Base-by-base conservation (phyloP, 768 basidiomycete genomes). In the Termitomyces titanicus region DNA sequence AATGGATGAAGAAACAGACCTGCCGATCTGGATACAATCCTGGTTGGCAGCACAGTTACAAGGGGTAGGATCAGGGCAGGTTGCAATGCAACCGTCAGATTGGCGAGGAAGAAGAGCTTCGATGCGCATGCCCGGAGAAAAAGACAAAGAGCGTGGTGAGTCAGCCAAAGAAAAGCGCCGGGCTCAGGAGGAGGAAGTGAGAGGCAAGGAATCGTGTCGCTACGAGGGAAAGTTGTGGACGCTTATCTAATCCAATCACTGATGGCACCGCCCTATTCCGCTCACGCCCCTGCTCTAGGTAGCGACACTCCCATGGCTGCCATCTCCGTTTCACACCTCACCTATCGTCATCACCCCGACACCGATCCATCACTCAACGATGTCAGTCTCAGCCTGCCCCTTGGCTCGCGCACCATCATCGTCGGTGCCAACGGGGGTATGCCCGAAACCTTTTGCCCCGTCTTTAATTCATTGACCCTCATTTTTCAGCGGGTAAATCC, bases 381-480 rank as follows among this genome's bases (percentile, higher is more conserved):
- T 62, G 76, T 98, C 58, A 75, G 75, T 60, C 72, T 98, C 27
- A 61, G 75, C 51, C 80, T 98, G 4, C 83, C 84, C 2, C 74
- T 71, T 17, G 96, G 93, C 1, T 88, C 88, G 2, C 80, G 95
- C 46, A 93, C 91, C 46, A 79, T 99, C 56, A 73, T 98, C 43
- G 76, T 98, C 38, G 96, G 97, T 46, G 92, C 94, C 20, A 98
- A 98, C 68, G 96, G 96, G 72, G 94, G 94, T 91, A 52, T 57
- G 83, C 42, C 47, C 38, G 64, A 40, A n/a, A 29, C 51, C 29
- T 35, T 60, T 40, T 38, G 47, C 31, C 29, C 53, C 29, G 27
- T 35, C 56, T 54, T 51, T n/a, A n/a, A n/a, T 18, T 54, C 27
- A 47, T 54, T 52, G 53, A 66, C 47, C 61, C 61, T 17, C 33